These are phyloP conservation scores for Erigeron canadensis DNA, from an alignment of 129 eudicot species.

Conservation along the genomic window DNA sequence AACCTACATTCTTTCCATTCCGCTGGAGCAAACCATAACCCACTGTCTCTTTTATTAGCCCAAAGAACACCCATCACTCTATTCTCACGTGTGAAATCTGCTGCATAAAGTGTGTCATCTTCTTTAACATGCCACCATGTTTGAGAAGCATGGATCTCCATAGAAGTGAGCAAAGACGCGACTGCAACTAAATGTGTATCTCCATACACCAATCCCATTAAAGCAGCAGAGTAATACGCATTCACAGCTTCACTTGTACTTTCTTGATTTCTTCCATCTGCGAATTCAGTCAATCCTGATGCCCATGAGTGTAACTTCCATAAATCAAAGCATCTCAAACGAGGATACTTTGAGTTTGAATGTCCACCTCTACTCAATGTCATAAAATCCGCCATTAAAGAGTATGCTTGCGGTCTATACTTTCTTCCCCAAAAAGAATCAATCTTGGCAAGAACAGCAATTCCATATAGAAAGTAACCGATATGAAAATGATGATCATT, in stretches of 20 bases:
- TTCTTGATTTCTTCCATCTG: conserved; percentile 80
- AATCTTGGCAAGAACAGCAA: conserved; percentile 76
- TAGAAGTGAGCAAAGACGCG: conserved; percentile 64
- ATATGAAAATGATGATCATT: conserved; percentile 89
- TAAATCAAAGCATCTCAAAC: conserved; percentile 76
- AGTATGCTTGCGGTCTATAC: conserved; percentile 65
- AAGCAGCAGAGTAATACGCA: conserved; percentile 82
- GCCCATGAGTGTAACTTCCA: conserved; percentile 97
- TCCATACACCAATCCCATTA: conserved; percentile 89
- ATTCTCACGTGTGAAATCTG: conserved; percentile 61
- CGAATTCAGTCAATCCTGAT: conserved; percentile 71
- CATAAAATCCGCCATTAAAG: conserved; percentile 81
- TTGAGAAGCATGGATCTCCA: conserved; percentile 77
- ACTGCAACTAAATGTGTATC: conserved; percentile 66
- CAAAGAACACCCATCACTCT: conserved; percentile 82
- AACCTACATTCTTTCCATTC: conserved; percentile 77
- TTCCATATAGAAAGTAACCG: conserved; percentile 73
- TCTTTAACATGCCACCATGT: conserved; percentile 87
- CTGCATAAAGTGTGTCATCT: conserved; percentile 51
- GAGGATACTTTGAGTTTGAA: conserved; percentile 40
- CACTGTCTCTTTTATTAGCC: conserved; percentile 85
- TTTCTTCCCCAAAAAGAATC: conserved; percentile 76
- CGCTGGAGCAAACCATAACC: conserved; percentile 95
- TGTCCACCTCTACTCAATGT: conserved; percentile 45
- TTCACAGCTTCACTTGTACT: conserved; percentile 95